Evolutionary conservation across 306 rosid species (phyloP).

Genomic region (Quercus alba): DNA sequence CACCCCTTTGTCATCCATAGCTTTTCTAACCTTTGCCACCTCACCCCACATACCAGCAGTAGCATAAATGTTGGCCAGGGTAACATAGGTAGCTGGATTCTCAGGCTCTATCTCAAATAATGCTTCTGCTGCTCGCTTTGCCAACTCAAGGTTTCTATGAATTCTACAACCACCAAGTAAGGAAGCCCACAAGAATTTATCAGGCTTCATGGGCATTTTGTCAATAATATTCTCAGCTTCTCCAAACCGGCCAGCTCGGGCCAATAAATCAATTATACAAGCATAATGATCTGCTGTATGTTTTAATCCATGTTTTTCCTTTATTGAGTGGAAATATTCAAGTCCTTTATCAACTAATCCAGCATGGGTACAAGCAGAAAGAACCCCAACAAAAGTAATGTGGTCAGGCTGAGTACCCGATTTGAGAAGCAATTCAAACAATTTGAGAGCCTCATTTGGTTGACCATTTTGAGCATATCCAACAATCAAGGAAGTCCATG

Average conservation of each 20-base stretch:
- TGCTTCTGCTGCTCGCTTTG: neutral
- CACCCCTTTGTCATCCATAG: neutral
- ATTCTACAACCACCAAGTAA: neutral
- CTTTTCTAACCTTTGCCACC: neutral
- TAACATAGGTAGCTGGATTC: slow-evolving; percentile 3
- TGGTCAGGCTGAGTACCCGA: neutral
- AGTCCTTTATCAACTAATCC: neutral
- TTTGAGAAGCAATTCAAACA: neutral
- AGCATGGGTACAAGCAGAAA: neutral
- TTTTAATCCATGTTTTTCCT: neutral
- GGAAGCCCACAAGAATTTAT: neutral
- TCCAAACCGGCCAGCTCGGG: slow-evolving; percentile 1
- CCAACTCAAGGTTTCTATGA: neutral
- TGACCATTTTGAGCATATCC: slow-evolving; percentile 1
- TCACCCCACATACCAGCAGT: neutral
- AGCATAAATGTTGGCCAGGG: neutral
- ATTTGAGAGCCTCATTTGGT: neutral
- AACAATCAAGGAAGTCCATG: neutral
- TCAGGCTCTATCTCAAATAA: slow-evolving; percentile 1
- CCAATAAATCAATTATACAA: neutral
- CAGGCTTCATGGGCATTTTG: neutral
- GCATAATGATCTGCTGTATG: neutral
- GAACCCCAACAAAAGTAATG: neutral
- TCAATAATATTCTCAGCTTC: neutral
- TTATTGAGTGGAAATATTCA: neutral